Conservation (phyloP, 176 grass and related monocot genomes). For the Rhynchospora pubera region DNA sequence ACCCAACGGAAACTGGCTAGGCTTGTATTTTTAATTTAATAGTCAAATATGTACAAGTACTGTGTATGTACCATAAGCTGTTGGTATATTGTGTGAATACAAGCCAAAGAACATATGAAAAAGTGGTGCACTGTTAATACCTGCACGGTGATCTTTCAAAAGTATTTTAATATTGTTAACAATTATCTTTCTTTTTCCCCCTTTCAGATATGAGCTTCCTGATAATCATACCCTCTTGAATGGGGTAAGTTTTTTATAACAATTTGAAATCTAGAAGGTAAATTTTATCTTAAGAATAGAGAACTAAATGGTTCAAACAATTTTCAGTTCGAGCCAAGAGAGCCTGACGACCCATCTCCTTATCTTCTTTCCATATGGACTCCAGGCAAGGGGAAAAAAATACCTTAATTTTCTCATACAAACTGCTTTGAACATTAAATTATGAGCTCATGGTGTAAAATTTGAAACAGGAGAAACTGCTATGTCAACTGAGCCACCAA, state of each 20-base stretch:
- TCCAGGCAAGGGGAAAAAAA: slow-evolving; percentile 42
- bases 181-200: slow-evolving; percentile 14
- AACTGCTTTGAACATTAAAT: background rate
- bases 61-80: background rate
- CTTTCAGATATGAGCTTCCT: slow-evolving; percentile 72
- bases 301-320: slow-evolving; percentile 26
- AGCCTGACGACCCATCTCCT: slow-evolving; percentile 63
- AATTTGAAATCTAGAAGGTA: background rate
- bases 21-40: background rate
- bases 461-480: slow-evolving; percentile 59
- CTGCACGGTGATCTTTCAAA: background rate
- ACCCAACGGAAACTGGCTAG: background rate
- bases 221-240: slow-evolving; percentile 57
- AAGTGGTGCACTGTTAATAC: background rate
- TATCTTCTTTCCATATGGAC: slow-evolving; percentile 83
- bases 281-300: slow-evolving; percentile 11
- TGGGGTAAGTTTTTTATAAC: slow-evolving; percentile 45
- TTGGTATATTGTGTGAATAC: background rate
- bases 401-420: background rate
- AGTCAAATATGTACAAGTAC: background rate
- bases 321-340: slow-evolving; percentile 54
- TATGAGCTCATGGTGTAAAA: background rate
- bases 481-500: slow-evolving; percentile 67
- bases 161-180: background rate
- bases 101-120: background rate